Base-by-base conservation (phyloP, 139 green algal species). In the Diplosphaera chodatii region DNA sequence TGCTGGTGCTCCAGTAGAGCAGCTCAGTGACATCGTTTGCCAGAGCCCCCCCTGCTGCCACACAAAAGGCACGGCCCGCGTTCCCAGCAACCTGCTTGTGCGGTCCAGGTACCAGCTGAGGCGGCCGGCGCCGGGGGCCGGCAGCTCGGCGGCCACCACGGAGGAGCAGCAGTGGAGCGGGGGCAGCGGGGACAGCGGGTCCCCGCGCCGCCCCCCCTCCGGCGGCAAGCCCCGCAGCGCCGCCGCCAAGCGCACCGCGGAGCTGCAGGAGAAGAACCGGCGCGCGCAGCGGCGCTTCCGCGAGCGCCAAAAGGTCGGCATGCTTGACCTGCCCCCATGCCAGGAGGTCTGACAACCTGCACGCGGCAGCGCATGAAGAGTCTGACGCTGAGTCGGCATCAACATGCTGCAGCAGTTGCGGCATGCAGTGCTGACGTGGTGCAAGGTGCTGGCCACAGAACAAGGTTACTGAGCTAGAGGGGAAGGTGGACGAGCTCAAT, bases 191-290 rank as follows among this genome's bases (percentile, higher is more conserved):
- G 48, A 59, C 16, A 59, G 48, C 48, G 48, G 18, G 10, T 23
- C 16, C 48, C 18, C 48, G 16, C 48, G 16, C 48, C 48, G 48
- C 48, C 48, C 13, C 3, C 48, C 48, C 48, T n/a, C n/a, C n/a
- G 25, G 25, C 3, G 48, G 48, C 48, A 59, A 59, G 18, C 16
- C 48, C 48, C 22, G 22, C 13, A 59, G 48, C 48, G 13, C 48
- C 16, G 48, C 48, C 16, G 48, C 48, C 48, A 21, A 25, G 10
- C 48, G 48, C 16, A 59, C 48, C 13, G 48, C 48, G 13, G 48
- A 59, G 48, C 48, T 91, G 40, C 86, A 91, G 74, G 85, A 91
- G 74, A 89, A 89, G 72, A 91, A 91, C 74, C 75, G 85, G 18
- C 73, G 83, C 15, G 85, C 85, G 40, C 85, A 91, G 81, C 74